Base-by-base conservation (phyloP, 1,284 basidiomycete species). In the Ganoderma leucocontextum region DNA sequence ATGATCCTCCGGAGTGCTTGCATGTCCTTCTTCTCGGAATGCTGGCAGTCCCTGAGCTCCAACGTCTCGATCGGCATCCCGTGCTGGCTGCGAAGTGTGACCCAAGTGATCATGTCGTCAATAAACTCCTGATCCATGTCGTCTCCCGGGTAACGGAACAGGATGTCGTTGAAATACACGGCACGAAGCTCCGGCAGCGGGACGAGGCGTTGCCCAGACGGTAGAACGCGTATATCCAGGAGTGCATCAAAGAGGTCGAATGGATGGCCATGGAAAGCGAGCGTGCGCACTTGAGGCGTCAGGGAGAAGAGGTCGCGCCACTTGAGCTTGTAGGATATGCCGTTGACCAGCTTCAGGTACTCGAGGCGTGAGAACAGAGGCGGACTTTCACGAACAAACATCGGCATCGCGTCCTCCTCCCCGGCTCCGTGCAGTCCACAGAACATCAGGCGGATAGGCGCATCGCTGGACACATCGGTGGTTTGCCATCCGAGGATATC, bases 41-140 rank as follows among this genome's bases (percentile, higher is more conserved):
- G 44, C n/a, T 22, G 19, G 44, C 44, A 47, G 44, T 47, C 22
- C 44, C 44, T 47, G 19, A 47, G 44, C 44, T 47, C n/a, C 44
- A 47, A n/a, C n/a, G 44, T 47, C 44, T 47, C 44, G 44, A 47
- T 7, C 44, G 44, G 44, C 44, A 47, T n/a, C n/a, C 44, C 44
- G 3, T 9, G 44, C 44, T 47, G 1, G 8, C 7, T 7, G 7
- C 44, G 44, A n/a, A 47, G 44, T 2, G 44, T 10, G 44, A 22
- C 7, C 44, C n/a, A 47, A 47, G n/a, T n/a, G 44, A 47, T 7
- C 44, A 47, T n/a, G 44, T 22, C n/a, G 44, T 47, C 44, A n/a
- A 47, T 47, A n/a, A 47, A 47, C 44, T 47, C n/a, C n/a, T 22
- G 6, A 0, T n/a, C 44, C n/a, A 22, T n/a, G n/a, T 47, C 19